These are phyloP conservation scores for Acidiella bohemica DNA, from an alignment of 495 filamentous ascomycete species.

Conservation along the genomic window DNA sequence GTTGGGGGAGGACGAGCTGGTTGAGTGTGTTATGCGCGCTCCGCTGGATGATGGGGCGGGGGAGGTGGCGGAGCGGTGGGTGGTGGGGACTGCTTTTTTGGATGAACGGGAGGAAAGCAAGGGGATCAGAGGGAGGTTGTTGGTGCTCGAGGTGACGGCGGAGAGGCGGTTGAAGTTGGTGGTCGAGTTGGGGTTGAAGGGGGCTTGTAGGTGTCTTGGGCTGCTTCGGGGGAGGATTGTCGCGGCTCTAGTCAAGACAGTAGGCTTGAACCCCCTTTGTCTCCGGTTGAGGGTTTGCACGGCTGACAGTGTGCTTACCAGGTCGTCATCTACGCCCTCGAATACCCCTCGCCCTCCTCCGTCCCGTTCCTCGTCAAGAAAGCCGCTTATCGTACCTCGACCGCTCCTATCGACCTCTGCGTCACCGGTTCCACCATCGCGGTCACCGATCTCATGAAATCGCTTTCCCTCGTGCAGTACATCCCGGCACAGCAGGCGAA, in stretches of 20 bases:
- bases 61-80: slow-evolving; percentile 53
- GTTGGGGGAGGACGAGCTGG: slow-evolving; percentile 53
- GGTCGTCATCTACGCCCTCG: slow-evolving; percentile 33
- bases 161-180: slow-evolving; percentile 57
- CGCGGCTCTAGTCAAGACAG: slow-evolving; percentile 73
- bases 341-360: slow-evolving; percentile 22
- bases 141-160: slow-evolving; percentile 70
- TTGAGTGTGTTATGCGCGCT: slow-evolving; percentile 72
- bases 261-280: slow-evolving; percentile 29
- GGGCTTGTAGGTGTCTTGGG: slow-evolving; percentile 64
- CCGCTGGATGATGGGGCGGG: slow-evolving; percentile 48
- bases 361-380: slow-evolving; percentile 46
- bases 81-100: slow-evolving; percentile 75
- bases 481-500: slow-evolving; percentile 26
- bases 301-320: background rate
- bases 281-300: background rate
- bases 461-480: slow-evolving; percentile 61
- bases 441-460: slow-evolving; percentile 91
- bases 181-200: slow-evolving; percentile 48
- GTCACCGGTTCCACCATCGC: slow-evolving; percentile 54
- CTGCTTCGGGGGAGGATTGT: slow-evolving; percentile 67
- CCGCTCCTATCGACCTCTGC: slow-evolving; percentile 71
- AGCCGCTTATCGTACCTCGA: slow-evolving; percentile 66
- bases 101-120: slow-evolving; percentile 33
- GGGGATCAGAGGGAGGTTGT: slow-evolving; percentile 55